Evolutionary conservation across 305 asterid genomes (phyloP).

Genomic region (Fraxinus nigra): DNA sequence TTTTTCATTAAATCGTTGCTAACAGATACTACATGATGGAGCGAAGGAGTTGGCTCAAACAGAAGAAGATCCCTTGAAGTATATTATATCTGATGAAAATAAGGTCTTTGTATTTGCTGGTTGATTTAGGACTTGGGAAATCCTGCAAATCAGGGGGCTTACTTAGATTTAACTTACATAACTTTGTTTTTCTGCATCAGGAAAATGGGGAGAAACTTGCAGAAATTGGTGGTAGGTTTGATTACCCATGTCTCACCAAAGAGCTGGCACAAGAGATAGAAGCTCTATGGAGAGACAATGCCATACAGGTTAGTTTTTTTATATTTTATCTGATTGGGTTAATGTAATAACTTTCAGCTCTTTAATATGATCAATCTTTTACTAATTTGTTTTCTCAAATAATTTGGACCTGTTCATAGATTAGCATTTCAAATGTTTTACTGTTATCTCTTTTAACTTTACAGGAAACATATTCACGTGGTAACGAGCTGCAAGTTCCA

Average conservation of each 20-base stretch:
- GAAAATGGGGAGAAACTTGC: conserved; percentile 80
- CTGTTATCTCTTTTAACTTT: conserved; percentile 23
- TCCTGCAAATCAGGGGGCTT: conserved; percentile 7
- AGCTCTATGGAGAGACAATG: conserved; percentile 85
- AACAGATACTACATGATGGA: conserved; percentile 85
- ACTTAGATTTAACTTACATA: conserved; percentile 7
- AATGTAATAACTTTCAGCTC: neutral
- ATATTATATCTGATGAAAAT: conserved; percentile 61
- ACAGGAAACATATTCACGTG: conserved; percentile 77
- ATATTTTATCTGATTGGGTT: conserved; percentile 10
- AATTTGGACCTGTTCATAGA: neutral
- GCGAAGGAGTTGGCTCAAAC: conserved; percentile 80
- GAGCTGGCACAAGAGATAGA: conserved; percentile 76
- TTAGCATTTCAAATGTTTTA: conserved; percentile 20
- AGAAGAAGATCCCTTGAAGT: conserved; percentile 60
- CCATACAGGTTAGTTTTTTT: conserved; percentile 65
- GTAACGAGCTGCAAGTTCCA: conserved; percentile 95
- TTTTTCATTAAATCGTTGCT: conserved; percentile 19
- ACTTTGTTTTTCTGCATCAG: conserved; percentile 41
- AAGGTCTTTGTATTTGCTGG: conserved; percentile 51
- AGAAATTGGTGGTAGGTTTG: conserved; percentile 82
- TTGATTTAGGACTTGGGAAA: conserved; percentile 1
- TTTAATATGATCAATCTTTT: neutral
- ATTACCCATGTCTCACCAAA: conserved; percentile 66
- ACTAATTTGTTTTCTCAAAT: conserved; percentile 11